Evolutionary conservation across 169 alveolate species (phyloP).

Genomic region (Cryptosporidium ubiquitum): DNA sequence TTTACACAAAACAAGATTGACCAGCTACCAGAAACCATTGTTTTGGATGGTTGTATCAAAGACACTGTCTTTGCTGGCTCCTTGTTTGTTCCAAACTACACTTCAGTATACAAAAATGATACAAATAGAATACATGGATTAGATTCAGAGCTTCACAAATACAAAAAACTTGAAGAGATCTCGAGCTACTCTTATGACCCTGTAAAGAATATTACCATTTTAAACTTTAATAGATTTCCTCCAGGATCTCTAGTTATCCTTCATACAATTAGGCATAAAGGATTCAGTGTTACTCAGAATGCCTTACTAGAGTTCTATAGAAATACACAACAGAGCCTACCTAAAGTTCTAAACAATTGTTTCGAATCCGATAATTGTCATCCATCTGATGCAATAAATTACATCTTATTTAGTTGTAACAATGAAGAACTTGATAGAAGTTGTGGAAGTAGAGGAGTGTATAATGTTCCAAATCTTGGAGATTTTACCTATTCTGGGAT

Average conservation of each 20-base stretch:
- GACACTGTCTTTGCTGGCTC: conserved; percentile 75
- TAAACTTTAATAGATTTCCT: conserved; percentile 77
- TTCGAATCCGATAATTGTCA: conserved; percentile 42
- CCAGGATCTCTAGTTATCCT: conserved; percentile 76
- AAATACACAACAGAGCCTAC: conserved; percentile 20
- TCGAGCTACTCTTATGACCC: conserved; percentile 40
- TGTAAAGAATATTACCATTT: conserved; percentile 12
- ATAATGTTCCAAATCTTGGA: conserved; percentile 74
- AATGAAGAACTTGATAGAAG: conserved; percentile 85
- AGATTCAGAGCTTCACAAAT: conserved; percentile 21
- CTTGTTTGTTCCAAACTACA: conserved; percentile 56
- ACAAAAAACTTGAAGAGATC: conserved; percentile 39
- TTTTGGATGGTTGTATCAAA: conserved; percentile 56
- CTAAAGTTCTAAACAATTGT: conserved; percentile 15
- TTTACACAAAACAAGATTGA: conserved; percentile 38
- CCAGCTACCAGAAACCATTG: conserved; percentile 21
- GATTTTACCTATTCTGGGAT: conserved; percentile 59
- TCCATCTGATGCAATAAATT: conserved; percentile 79
- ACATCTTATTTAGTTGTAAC: conserved; percentile 85
- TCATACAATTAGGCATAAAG: conserved; percentile 70
- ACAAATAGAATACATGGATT: conserved; percentile 73
- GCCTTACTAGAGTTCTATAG: conserved; percentile 46
- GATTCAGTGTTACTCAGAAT: conserved; percentile 27
- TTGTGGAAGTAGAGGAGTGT: conserved; percentile 82
- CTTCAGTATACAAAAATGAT: conserved; percentile 56